Base-by-base conservation (phyloP, 208 protist genomes). In the Crithidia thermophila region DNA sequence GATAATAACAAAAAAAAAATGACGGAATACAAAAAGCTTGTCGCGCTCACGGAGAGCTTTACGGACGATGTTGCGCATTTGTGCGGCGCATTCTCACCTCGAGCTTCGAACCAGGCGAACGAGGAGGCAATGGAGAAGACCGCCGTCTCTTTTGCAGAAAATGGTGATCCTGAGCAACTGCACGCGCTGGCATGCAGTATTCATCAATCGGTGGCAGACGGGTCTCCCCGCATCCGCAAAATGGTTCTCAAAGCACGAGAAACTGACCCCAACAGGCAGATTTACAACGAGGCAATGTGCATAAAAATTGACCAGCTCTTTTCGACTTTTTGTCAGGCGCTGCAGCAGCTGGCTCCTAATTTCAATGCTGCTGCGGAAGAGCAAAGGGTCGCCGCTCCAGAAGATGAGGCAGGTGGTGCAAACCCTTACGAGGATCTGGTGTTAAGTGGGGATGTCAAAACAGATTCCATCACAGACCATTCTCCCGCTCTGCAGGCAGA, bases 251-350 rank as follows among this genome's bases (percentile, higher is more conserved):
- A 90, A 49, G 88, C 84, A 0, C 72, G 77, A 20, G 88, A 97
- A 53, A 90, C 77, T 11, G 75, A 97, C 55, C 88, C 88, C 0
- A 81, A 97, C 50, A 67, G 75, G 16, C 91, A 97, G 57, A 92
- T 97, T 5, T 97, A 93, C 75, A 97, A 97, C 65, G 87, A 97
- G 49, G 72, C 37, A 10, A 97, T 97, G 91, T 97, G 88, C 46
- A 61, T n/a, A 6, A 89, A 88, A 58, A 97, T 97, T 34, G 77
- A 94, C 28, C 25, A 77, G 4, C 64, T 97, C 13, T 84, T 94
- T 64, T 47, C 59, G 13, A 53, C 36, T 2, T 93, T 85, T 52
- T 85, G 73, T 30, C 51, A 33, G 23, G 14, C 23, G 13, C 27
- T 74, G 20, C 21, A 46, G 40, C 28, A 37, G 20, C 33, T 72